Base-by-base conservation (phyloP, 2,329 filamentous ascomycete species). In the Alternaria sp. region DNA sequence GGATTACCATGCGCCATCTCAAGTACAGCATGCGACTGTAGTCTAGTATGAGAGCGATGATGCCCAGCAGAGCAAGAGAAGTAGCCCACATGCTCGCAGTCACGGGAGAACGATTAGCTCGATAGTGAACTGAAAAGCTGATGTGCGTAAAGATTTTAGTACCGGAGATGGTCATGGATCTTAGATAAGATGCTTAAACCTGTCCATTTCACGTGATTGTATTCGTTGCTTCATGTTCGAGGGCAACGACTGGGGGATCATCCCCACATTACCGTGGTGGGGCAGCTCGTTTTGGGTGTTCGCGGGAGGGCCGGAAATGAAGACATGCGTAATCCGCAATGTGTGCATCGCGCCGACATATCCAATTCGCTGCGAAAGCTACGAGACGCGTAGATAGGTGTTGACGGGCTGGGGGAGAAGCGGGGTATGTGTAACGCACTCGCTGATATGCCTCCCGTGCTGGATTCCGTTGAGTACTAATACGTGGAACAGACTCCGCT, bases 11-110 rank as follows among this genome's bases (percentile, higher is more conserved):
- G 62, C 81, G 83, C 2, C 78, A 81, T 50, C 84, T 76, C 71
- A 85, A 72, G 64, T 81, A 82, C 43, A 87, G 73, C 84, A 86
- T 86, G 66, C 81, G 80, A 7, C 69, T 75, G 71, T 86, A 87
- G 68, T 87, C 84, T 11, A 77, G 25, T 4, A 70, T 64, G 3
- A 76, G 49, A 9, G 65, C 63, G 10, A 76, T 44, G 41, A 69
- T 73, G 14, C 28, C 58, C 7, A 25, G 2, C 1, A 23, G 12
- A 14, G 55, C 1, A 9, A 55, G 21, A 18, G 1, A 21, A 11
- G 37, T 26, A 28, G 50, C 26, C 50, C 43, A 60, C 12, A 33
- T 28, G 43, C 28, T 21, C 15, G 11, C 20, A 28, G 21, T 12
- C 11, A 18, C n/a, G 1, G 5, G 2, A 11, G 11, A 1, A 0